These are phyloP conservation scores for Cytospora paraplurivora DNA, from an alignment of 2,329 filamentous ascomycete genomes.

Conservation along the genomic window DNA sequence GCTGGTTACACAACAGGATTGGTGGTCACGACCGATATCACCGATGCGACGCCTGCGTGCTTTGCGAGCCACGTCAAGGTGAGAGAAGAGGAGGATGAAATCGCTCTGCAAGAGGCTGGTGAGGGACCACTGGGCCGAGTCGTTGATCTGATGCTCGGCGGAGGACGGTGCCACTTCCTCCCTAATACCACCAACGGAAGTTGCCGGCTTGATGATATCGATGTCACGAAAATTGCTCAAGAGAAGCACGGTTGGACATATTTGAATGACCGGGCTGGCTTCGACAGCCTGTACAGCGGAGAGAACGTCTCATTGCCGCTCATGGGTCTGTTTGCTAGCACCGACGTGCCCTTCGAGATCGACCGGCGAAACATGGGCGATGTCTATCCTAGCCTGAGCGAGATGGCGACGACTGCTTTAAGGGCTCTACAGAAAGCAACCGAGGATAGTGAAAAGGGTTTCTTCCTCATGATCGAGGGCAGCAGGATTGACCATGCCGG, in stretches of 20 bases:
- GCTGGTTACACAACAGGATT: conserved; percentile 91
- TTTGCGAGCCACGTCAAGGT: conserved; percentile 87
- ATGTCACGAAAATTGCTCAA: conserved; percentile 73
- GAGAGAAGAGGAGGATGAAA: conserved; percentile 81
- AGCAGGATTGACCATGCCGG: conserved; percentile 96
- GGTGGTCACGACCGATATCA: conserved; percentile 92
- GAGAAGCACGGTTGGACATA: conserved; percentile 80
- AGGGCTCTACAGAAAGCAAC: conserved; percentile 80
- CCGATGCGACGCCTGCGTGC: conserved; percentile 93
- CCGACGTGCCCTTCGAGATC: conserved; percentile 90
- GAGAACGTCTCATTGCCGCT: conserved; percentile 73
- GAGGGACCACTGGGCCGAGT: conserved; percentile 82
- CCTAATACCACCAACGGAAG: conserved; percentile 79
- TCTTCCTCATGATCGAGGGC: conserved; percentile 98
- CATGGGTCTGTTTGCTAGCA: conserved; percentile 79
- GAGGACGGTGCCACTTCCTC: conserved; percentile 90
- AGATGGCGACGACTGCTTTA: conserved; percentile 86
- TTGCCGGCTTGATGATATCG: conserved; percentile 77
- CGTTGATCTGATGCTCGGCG: conserved; percentile 90
- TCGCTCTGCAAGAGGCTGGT: conserved; percentile 90
- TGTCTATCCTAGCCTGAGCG: conserved; percentile 82
- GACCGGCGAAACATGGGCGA: conserved; percentile 80
- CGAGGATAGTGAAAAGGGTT: conserved; percentile 81
- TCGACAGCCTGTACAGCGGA: conserved; percentile 72
- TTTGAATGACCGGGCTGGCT: conserved; percentile 69